Percentiles rank a stretch among this genome's conserved stretches.
These are phyloP conservation scores for Rosa lucieae DNA, from an alignment of 306 rosid genomes.

Conservation along the genomic window DNA sequence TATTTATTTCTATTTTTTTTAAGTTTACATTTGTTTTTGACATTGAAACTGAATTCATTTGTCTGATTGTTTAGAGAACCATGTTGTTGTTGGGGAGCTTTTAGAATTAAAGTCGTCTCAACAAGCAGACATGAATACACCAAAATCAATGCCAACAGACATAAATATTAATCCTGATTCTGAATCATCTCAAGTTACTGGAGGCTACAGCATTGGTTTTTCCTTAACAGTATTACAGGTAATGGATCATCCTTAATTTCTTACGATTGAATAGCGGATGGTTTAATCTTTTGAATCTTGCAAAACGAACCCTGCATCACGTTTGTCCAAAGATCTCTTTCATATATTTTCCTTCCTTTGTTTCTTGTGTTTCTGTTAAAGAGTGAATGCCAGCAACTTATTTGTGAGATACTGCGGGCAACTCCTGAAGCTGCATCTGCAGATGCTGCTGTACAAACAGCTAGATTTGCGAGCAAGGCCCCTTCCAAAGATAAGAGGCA, in stretches of 20 bases:
- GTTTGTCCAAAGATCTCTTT: conserved; percentile 19
- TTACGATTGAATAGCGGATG: conserved; percentile 19
- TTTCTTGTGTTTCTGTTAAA: conserved; percentile 24
- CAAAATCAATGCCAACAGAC: conserved; percentile 72
- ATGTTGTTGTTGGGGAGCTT: conserved; percentile 91
- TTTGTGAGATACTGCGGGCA: conserved; percentile 97
- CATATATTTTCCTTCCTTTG: conserved; percentile 20
- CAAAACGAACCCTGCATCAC: conserved; percentile 4
- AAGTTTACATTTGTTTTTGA: background rate
- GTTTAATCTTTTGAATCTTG: conserved; percentile 11
- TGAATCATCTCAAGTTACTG: conserved; percentile 86
- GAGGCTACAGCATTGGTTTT: conserved; percentile 95
- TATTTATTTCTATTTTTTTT: background rate
- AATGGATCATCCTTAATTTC: conserved; percentile 14
- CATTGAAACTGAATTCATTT: conserved; percentile 26
- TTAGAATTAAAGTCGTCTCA: conserved; percentile 71
- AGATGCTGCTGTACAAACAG: conserved; percentile 98
- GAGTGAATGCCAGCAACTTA: conserved; percentile 99
- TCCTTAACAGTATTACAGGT: conserved; percentile 98
- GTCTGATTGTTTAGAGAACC: conserved; percentile 67
- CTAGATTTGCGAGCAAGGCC: conserved; percentile 93
- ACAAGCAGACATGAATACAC: conserved; percentile 66
- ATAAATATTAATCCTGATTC: conserved; percentile 75
- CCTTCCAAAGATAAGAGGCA: conserved; percentile 90
- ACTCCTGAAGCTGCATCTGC: conserved; percentile 99